Evolutionary conservation across 768 basidiomycete genomes (phyloP).

Genomic region (Mycena polygramma): DNA sequence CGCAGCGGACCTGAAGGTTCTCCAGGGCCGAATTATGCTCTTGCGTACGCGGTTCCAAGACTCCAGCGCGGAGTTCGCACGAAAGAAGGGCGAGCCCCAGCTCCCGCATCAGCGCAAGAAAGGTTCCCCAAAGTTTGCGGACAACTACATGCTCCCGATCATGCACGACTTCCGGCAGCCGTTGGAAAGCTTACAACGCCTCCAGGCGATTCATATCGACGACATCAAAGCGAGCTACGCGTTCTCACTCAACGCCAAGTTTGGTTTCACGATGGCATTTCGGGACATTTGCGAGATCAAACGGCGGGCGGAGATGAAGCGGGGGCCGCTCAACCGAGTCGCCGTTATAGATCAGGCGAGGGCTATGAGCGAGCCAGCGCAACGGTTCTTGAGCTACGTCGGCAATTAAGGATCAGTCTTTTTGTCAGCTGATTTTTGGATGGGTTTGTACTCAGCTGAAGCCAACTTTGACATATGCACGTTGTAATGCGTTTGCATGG

Average conservation of each 20-base stretch:
- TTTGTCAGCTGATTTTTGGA: no score
- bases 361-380: conserved; percentile 11
- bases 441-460: no score
- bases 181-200: conserved; percentile 25
- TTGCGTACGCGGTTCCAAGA: background rate
- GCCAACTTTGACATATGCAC: no score
- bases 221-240: conserved; percentile 56
- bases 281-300: conserved; percentile 55
- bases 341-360: conserved; percentile 18
- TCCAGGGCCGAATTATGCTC: background rate
- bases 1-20: conserved; percentile 5
- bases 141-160: conserved; percentile 21
- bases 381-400: conserved; percentile 15
- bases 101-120: conserved; percentile 8
- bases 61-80: background rate
- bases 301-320: conserved; percentile 44
- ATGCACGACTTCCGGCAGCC: conserved; percentile 35
- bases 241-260: conserved; percentile 38
- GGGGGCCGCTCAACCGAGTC: conserved; percentile 16
- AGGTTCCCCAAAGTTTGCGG: conserved; percentile 1
- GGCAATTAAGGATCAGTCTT: conserved; percentile 1
- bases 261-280: conserved; percentile 58
- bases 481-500: no score
- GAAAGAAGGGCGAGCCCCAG: background rate
- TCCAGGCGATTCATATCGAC: conserved; percentile 32